Conservation (phyloP, 2,329 filamentous ascomycete genomes). For the Chaetoscypha palmicola region DNA sequence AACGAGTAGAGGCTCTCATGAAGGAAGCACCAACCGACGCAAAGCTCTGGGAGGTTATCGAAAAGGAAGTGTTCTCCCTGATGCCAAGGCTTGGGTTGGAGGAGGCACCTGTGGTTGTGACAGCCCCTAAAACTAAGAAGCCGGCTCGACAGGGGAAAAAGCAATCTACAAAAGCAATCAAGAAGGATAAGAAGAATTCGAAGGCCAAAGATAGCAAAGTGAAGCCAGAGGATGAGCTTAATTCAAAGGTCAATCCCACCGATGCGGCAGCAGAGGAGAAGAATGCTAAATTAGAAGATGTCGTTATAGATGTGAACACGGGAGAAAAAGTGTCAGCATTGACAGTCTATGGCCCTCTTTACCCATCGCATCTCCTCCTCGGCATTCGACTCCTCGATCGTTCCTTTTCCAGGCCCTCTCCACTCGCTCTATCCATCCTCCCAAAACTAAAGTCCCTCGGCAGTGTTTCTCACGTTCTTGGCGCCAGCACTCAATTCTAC, state of each 20-base stretch:
- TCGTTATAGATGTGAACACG: background rate
- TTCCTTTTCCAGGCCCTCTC: conserved; percentile 51
- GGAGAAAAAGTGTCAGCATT: conserved; percentile 29
- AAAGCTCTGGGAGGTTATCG: conserved; percentile 60
- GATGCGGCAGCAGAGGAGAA: background rate
- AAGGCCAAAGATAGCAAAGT: background rate
- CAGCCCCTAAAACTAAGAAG: background rate
- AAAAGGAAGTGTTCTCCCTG: conserved; percentile 58
- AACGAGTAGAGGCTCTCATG: conserved; percentile 49
- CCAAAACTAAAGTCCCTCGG: conserved; percentile 62
- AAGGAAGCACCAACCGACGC: conserved; percentile 50
- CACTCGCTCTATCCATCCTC: conserved; percentile 52
- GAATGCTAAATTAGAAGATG: background rate
- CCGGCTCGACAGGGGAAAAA: background rate
- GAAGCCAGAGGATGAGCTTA: background rate
- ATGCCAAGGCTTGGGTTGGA: conserved; percentile 49
- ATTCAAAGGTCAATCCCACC: background rate
- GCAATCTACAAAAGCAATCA: no score
- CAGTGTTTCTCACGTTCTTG: conserved; percentile 63
- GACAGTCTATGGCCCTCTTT: conserved; percentile 56
- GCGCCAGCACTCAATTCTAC: conserved; percentile 63
- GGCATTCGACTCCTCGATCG: conserved; percentile 51
- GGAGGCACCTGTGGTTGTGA: background rate
- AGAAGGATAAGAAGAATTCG: conserved; percentile 5
- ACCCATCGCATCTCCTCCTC: conserved; percentile 52